Evolutionary conservation across 2,329 filamentous ascomycete genomes (phyloP).

Genomic region (Fusarium dlaminii): DNA sequence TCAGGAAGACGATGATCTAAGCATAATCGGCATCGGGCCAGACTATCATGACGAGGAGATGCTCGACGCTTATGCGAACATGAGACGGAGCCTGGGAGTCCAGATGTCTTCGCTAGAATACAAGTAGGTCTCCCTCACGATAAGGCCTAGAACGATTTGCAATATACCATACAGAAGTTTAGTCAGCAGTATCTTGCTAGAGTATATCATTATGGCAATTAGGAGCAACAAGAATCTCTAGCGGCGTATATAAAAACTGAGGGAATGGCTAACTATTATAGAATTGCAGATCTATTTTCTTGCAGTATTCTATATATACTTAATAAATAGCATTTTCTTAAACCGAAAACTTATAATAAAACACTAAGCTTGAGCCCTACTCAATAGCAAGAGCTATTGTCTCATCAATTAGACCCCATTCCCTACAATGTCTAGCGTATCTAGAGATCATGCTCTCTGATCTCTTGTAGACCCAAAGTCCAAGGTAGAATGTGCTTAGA

Average conservation of each 20-base stretch:
- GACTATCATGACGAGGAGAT: not conserved
- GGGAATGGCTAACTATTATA: not conserved
- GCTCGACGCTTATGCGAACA: not conserved
- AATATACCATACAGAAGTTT: not conserved
- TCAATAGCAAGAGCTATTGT: not conserved
- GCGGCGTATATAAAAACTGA: not conserved
- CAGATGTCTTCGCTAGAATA: not conserved
- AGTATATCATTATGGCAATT: not conserved
- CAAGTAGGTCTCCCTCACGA: not conserved
- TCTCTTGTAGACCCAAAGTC: too few relatives aligned
- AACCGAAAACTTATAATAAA: not conserved
- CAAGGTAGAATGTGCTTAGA: too few relatives aligned
- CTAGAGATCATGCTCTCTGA: too few relatives aligned
- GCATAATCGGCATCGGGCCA: not conserved
- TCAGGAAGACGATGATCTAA: not conserved
- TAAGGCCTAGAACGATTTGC: not conserved
- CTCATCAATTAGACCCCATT: too few relatives aligned
- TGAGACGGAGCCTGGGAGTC: not conserved
- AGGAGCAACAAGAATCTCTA: not conserved
- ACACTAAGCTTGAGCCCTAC: not conserved
- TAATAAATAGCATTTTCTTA: not conserved
- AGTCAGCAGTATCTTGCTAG: not conserved
- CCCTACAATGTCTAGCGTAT: too few relatives aligned
- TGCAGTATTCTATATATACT: not conserved
- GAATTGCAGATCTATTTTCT: not conserved